A percentile compares a stretch with the other conserved stretches of the same genome.
These are phyloP conservation scores for Monosporascus sp. DNA, from an alignment of 2,329 filamentous ascomycete genomes.

Conservation along the genomic window DNA sequence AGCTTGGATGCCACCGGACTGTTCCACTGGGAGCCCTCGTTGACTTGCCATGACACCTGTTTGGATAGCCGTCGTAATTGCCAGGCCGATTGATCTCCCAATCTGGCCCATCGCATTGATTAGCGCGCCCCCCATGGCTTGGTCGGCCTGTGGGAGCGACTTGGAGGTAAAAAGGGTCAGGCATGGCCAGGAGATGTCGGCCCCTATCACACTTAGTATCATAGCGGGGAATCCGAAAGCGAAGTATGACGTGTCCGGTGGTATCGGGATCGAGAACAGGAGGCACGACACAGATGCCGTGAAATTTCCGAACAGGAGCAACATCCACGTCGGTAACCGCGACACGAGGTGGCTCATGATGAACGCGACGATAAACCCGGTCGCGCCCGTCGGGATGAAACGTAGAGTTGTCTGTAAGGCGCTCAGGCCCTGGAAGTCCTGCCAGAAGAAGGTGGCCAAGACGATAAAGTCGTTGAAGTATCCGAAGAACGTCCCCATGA, in stretches of 20 bases:
- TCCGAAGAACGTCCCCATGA: constrained; percentile 62
- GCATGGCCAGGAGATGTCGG: constrained; percentile 61
- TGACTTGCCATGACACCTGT: constrained; percentile 52
- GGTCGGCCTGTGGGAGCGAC: constrained; percentile 55
- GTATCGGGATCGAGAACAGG: constrained; percentile 60
- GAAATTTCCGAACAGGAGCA: constrained; percentile 53
- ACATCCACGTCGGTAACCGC: constrained; percentile 50
- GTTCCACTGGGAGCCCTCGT: constrained; percentile 36
- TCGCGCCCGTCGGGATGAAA: constrained; percentile 61
- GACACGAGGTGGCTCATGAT: constrained; percentile 51
- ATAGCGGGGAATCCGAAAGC: constrained; percentile 63
- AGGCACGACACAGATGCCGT: constrained; percentile 50
- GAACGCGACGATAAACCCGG: constrained; percentile 52
- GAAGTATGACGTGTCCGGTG: constrained; percentile 56
- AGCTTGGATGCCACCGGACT: constrained; percentile 34
- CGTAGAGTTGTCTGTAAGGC: constrained; percentile 63
- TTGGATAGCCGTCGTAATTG: constrained; percentile 60
- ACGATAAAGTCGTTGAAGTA: constrained; percentile 64
- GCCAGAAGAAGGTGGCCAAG: constrained; percentile 65
- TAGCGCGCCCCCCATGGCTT: constrained; percentile 62
- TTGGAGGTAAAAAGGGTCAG: constrained; percentile 62
- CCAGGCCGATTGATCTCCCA: constrained; percentile 60
- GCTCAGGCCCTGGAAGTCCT: constrained; percentile 57
- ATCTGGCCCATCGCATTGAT: constrained; percentile 63
- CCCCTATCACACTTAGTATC: constrained; percentile 58